Percentiles rank a stretch among this genome's conserved stretches.
These are phyloP conservation scores for Euphorbia celastroides DNA, from an alignment of 441 rosid species.

Conservation along the genomic window DNA sequence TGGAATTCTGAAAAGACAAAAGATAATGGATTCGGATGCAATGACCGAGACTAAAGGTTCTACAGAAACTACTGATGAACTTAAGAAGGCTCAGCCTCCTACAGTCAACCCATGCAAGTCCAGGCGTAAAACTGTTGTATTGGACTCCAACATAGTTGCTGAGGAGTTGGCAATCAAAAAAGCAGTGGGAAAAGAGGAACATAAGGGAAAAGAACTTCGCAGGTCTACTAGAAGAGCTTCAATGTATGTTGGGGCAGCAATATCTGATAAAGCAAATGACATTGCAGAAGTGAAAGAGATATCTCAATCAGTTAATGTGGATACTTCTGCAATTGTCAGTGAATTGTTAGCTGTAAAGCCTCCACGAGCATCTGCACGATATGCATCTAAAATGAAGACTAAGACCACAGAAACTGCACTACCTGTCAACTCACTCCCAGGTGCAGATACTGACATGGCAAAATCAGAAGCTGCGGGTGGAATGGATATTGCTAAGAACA, in stretches of 20 bases:
- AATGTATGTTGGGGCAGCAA: constrained; percentile 6
- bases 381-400: constrained; percentile 23
- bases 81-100: constrained; percentile 10
- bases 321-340: neutral
- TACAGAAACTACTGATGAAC: constrained; percentile 12
- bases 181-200: constrained; percentile 4
- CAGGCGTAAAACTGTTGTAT: constrained; percentile 18
- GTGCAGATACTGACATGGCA: constrained; percentile 16
- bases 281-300: constrained; percentile 16
- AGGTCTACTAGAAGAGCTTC: constrained; percentile 22
- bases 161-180: neutral
- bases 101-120: constrained; percentile 16
- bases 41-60: constrained; percentile 11
- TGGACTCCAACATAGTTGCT: constrained; percentile 4
- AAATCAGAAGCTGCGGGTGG: constrained; percentile 22
- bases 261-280: constrained; percentile 7
- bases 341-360: constrained; percentile 15
- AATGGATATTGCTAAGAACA: constrained; percentile 10
- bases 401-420: constrained; percentile 10
- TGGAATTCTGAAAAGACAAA: constrained; percentile 15
- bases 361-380: constrained; percentile 20
- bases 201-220: neutral
- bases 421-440: constrained; percentile 8
- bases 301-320: constrained; percentile 13
- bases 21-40: constrained; percentile 11